Conservation (phyloP, 805 yeast genomes). For the Cyberlindnera maritima region DNA sequence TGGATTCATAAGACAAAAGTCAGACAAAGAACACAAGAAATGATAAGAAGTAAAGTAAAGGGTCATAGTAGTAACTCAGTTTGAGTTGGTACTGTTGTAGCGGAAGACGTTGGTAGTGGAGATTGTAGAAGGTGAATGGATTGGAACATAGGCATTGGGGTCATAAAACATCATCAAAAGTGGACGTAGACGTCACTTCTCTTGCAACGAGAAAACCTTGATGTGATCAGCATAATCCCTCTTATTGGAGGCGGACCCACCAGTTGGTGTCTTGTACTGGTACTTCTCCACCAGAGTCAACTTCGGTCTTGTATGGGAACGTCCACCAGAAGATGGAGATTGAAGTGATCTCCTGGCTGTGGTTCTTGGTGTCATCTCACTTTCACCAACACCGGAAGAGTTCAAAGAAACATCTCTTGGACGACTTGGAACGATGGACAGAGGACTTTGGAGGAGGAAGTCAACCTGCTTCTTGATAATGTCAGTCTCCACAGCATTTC, state of each 20-base stretch:
- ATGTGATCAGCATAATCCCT: constrained; percentile 10
- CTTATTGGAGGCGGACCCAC: background rate
- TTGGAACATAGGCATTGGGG: background rate
- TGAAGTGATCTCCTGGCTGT: background rate
- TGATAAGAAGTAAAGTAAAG: too few species aligned
- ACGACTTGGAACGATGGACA: constrained; percentile 1
- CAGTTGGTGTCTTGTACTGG: background rate
- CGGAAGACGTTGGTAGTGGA: too few species aligned
- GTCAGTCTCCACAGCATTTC: constrained; percentile 24
- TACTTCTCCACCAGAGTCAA: constrained; percentile 7
- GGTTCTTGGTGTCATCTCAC: constrained; percentile 4
- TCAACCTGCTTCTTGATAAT: constrained; percentile 25
- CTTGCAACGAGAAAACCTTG: constrained; percentile 10
- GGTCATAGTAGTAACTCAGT: background rate
- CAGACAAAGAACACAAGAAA: background rate
- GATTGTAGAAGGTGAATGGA: background rate
- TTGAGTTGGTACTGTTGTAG: too few species aligned
- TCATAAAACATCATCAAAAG: background rate
- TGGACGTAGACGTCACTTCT: background rate
- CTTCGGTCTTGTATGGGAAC: background rate
- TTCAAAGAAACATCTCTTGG: background rate
- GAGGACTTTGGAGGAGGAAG: constrained; percentile 21
- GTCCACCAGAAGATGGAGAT: background rate
- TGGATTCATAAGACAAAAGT: background rate
- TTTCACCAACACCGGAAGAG: background rate